Base-by-base conservation (phyloP, 2,329 filamentous ascomycete species). In the Alternaria sp. region DNA sequence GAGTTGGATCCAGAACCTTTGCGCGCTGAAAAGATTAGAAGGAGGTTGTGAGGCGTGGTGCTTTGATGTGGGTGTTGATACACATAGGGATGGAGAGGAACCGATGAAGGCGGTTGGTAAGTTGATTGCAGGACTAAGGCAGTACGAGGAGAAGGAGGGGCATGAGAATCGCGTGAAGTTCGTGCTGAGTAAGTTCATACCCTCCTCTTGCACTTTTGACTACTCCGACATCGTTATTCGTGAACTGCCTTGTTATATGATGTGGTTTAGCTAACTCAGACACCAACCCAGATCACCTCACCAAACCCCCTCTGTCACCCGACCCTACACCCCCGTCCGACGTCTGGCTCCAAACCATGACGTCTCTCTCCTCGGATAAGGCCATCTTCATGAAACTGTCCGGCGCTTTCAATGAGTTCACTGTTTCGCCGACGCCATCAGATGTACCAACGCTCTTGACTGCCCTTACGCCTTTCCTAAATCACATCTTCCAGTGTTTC, bases 311-410 rank as follows among this genome's bases (percentile, higher is more conserved):
- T 76, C 82, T 96, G 85, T 80, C 89, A 14, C 42, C 47, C 11
- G 75, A 84, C 81, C 48, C 66, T 26, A 51, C 69, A 1, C 82
- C 84, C 26, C 47, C 93, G 91, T 76, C 30, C 1, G n/a, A 34
- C 18, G 85, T 86, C 56, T 96, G 92, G 92, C 87, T 87, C 56
- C 83, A 84, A 14, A 84, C 88, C 62, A 88, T 96, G 73, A 86
- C 86, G 69, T 83, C 85, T 8, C 88, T 96, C 71, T 86, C 89
- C 67, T 85, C 85, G 59, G 87, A 86, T 74, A 80, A 83, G 49
- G 85, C 83, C 51, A 88, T 89, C n/a, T 96, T 91, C 81, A 91
- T 97, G 86, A 97, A 97, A 82, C 86, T 97, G n/a, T 94, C 91
- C 0, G 94, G 94, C 7, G 87, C 85, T 47, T 94, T 97, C 78